Evolutionary conservation across 176 grass and related monocot genomes (phyloP), one percentile per base, ranked within the genome.

Genomic region (Echinochloa phyllopogon): DNA sequence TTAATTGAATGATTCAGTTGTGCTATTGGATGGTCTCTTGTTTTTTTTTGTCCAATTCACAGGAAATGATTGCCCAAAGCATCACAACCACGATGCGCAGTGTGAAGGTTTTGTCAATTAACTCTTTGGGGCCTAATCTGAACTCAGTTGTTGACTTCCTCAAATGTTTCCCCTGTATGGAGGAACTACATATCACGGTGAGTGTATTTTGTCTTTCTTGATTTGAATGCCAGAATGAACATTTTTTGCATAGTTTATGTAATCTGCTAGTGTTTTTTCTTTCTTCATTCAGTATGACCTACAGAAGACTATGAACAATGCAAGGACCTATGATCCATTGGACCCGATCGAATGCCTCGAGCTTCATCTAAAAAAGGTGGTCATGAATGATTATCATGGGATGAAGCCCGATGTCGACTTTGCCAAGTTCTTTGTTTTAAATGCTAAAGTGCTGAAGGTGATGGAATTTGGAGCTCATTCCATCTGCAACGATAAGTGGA

Each of bases 341-440:
- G 50, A 85, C 36, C 82, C 10, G 36, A 23, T 85, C 0, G 59
- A 84, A 41, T 84, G 82, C 14, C 59, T 84, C 65, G 82, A 57
- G 13, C 50, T 4, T 1, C 50, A 68, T 68, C 73, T 85, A 8
- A 48, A 14, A 85, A 21, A n/a, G 18, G 55, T 77, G 29, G 51
- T 47, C 13, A 1, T 85, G 24, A 23, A 38, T 2, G 0, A 13
- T 29, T 85, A 85, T 69, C 0, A 0, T 16, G 62, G 74, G 38
- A 47, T 11, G 83, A 38, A 24, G 38, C 39, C 49, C 1, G 50
- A 85, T 1, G 40, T 69, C 33, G 27, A 85, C 74, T 85, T 85
- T 5, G 83, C 83, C 38, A 85, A 77, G 39, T 85, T 77, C 38
- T 85, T 85, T 85, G 39, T 85, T 69, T 44, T 85, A 24, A 85